Evolutionary conservation across 208 protist species (phyloP).

Genomic region (Crithidia thermophila): DNA sequence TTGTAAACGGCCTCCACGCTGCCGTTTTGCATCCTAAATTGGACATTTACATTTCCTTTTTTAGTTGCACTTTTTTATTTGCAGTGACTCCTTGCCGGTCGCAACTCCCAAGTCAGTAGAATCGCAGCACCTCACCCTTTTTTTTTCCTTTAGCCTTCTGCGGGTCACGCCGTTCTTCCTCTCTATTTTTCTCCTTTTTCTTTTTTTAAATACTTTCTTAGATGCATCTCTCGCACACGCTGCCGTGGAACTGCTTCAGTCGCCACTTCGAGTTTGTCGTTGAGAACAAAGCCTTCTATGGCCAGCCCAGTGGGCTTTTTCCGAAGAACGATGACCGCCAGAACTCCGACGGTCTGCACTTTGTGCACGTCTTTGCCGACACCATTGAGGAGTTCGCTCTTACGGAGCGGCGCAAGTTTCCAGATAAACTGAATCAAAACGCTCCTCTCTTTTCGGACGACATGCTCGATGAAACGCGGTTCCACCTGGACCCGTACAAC

Average conservation of each 20-base stretch:
- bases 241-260: slow-evolving; percentile 11
- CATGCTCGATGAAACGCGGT: background rate
- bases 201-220: background rate
- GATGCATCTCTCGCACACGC: slow-evolving; percentile 8
- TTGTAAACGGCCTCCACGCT: no score
- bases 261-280: background rate
- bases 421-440: background rate
- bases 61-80: no score
- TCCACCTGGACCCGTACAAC: background rate
- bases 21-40: no score
- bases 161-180: background rate
- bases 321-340: background rate
- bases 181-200: background rate
- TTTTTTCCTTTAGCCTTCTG: background rate
- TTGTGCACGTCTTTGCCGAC: slow-evolving; percentile 10
- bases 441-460: slow-evolving; percentile 1
- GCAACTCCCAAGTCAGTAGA: background rate
- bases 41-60: no score
- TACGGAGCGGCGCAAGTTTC: slow-evolving; percentile 14
- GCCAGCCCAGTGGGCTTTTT: background rate
- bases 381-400: slow-evolving; percentile 1
- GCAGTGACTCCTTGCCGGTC: background rate
- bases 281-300: slow-evolving; percentile 3
- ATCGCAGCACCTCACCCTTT: background rate
- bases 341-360: background rate